Base-by-base conservation (phyloP, 1,139 yeast genomes). In the Magnusiomyces suaveolens region DNA sequence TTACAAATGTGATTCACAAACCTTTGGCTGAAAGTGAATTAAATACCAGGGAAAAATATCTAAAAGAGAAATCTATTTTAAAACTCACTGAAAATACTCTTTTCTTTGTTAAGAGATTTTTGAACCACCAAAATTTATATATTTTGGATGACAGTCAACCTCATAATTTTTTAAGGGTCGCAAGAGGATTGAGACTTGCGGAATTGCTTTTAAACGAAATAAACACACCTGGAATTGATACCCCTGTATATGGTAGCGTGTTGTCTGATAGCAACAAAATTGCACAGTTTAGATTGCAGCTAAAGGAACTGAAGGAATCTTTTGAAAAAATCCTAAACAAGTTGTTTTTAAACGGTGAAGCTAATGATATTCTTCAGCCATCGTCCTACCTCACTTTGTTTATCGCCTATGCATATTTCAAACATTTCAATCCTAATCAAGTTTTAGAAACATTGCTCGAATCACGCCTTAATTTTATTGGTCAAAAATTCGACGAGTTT, bases 351-450 rank as follows among this genome's bases (percentile, higher is more conserved):
- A 24, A 47, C 10, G 60, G 59, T 36, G 56, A 50, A 43, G 51
- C 48, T 25, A 51, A 52, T 23, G 60, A 52, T 6, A 25, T 23
- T 36, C 51, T 51, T 20, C 43, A 52, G 41, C 47, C 43, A 25
- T 49, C 54, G 3, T 20, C 46, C 21, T 52, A 41, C 33, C 53
- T 57, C 12, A 52, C 61, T 25, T 52, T 62, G 33, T 60, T 63
- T 43, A n/a, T 59, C 3, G 64, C 65, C 16, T 61, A 61, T 47
- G 54, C 60, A 50, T 56, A 62, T 21, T 48, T 52, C n/a, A 50
- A 53, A 20, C 53, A 51, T 29, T 39, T 24, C 24, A 43, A 58
- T 6, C 59, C 61, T 2, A 54, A 51, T 16, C 50, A 55, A 41
- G 48, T 54, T n/a, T 46, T 63, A 14, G 47, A 50, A 23, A 26